Evolutionary conservation across 2,329 filamentous ascomycete genomes (phyloP), one percentile per base, ranked within the genome.

Genomic region (Lasiodiplodia sp.): DNA sequence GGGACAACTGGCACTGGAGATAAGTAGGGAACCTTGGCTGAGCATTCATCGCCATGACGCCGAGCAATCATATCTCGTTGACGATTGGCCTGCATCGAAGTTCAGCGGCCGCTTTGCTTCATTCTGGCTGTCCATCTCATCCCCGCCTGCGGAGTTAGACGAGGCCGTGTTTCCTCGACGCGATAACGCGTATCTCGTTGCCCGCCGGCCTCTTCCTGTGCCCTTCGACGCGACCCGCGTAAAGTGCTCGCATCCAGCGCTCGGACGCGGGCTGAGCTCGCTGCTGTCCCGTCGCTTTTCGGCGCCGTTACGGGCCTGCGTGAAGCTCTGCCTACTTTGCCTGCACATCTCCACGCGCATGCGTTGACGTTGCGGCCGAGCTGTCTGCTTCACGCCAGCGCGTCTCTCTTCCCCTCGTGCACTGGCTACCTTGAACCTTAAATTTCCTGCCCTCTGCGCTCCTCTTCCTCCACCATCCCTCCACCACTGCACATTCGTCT

Each of bases 361-460:
- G 21, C 25, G 38, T 31, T 21, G 40, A 40, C n/a, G 2, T 47
- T 4, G 16, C 38, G 25, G 38, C 18, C 49, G 38, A 28, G 10
- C 53, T 69, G 69, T 68, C 67, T 16, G 52, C 71, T 65, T 12
- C 4, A n/a, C 12, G 23, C 28, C 28, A 7, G 21, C 58, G 10
- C 38, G 23, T n/a, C 8, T 47, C 67, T 70, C 68, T 31, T 64
- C 23, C 21, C 69, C 31, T 57, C 21, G 52, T 34, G 23, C 57
- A 31, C 18, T 23, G 49, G 38, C 21, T 31, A 57, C 11, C 23
- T 21, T 44, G 12, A 12, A 12, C 38, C 44, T 64, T 53, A 57
- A 58, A 56, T 64, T 18, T 23, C 47, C 34, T n/a, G 18, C 34
- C 31, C 25, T 38, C 31, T 6, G 23, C 18, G 14, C 23, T 5